Evolutionary conservation across 1,139 yeast genomes (phyloP).

Genomic region (Hansenula lynferdii): DNA sequence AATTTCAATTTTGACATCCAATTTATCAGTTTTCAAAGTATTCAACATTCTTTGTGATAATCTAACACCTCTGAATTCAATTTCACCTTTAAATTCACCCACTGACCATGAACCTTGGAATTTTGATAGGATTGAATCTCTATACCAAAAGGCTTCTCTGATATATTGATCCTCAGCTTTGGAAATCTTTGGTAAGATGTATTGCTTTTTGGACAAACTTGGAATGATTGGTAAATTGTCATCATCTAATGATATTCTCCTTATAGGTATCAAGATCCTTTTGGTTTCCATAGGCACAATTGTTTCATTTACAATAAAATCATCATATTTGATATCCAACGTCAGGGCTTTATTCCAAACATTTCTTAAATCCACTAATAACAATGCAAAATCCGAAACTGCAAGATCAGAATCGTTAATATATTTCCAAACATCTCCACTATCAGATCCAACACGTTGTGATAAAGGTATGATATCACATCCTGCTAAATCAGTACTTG

Average conservation of each 20-base stretch:
- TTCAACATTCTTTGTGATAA: constrained; percentile 49
- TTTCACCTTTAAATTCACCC: constrained; percentile 42
- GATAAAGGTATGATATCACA: constrained; percentile 62
- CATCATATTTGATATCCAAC: constrained; percentile 24
- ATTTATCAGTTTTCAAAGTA: constrained; percentile 43
- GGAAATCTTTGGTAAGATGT: constrained; percentile 54
- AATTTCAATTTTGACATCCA: constrained; percentile 36
- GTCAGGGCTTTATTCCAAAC: constrained; percentile 52
- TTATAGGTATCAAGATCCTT: constrained; percentile 67
- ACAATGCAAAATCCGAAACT: constrained; percentile 50
- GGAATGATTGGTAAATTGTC: constrained; percentile 61
- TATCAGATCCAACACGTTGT: constrained; percentile 22
- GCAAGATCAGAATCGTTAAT: constrained; percentile 18
- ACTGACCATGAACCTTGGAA: constrained; percentile 64
- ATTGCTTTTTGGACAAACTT: constrained; percentile 67
- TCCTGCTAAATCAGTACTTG: constrained; percentile 69
- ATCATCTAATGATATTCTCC: constrained; percentile 41
- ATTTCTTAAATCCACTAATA: constrained; percentile 67
- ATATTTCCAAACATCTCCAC: constrained; percentile 12
- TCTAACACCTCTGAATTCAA: constrained; percentile 64
- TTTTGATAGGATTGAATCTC: constrained; percentile 55
- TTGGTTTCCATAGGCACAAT: constrained; percentile 38
- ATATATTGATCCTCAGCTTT: constrained; percentile 46
- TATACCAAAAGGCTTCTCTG: constrained; percentile 74
- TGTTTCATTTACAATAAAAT: constrained; percentile 39